Evolutionary conservation across 805 yeast species (phyloP).

Genomic region (Ogataea populi-albae): DNA sequence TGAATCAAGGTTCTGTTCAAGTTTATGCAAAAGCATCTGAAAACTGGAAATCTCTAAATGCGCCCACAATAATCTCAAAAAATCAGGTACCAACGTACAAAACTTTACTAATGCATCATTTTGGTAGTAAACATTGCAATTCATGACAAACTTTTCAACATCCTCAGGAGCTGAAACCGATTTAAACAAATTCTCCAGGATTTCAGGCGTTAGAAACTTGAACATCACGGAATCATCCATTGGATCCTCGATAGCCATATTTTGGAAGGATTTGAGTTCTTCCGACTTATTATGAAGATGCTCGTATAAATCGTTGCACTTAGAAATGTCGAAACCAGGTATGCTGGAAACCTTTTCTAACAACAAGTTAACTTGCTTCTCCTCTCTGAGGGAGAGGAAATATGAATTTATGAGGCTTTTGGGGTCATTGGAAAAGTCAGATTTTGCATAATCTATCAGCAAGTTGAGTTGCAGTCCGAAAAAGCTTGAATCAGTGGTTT

Average conservation of each 20-base stretch:
- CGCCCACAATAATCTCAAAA: constrained; percentile 18
- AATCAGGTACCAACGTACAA: constrained; percentile 8
- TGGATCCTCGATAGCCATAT: constrained; percentile 7
- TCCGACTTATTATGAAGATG: constrained; percentile 21
- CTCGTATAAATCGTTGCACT: constrained; percentile 21
- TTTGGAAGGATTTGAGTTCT: constrained; percentile 1
- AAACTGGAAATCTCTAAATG: constrained; percentile 1
- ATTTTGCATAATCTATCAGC: constrained; percentile 28
- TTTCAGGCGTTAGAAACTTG: constrained; percentile 35
- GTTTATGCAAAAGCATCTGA: constrained; percentile 15
- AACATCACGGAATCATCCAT: constrained; percentile 19
- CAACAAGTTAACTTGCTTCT: constrained; percentile 14
- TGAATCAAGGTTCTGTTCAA: constrained; percentile 20
- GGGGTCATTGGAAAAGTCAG: constrained; percentile 22
- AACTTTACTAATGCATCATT: constrained; percentile 21
- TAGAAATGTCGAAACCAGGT: constrained; percentile 18
- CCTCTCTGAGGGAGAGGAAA: constrained; percentile 29
- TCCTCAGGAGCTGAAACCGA: constrained; percentile 22
- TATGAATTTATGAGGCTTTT: constrained; percentile 36
- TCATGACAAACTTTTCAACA: constrained; percentile 17
- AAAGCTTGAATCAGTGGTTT: constrained; percentile 29
- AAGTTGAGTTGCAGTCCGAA: constrained; percentile 33
- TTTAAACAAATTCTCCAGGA: constrained; percentile 34
- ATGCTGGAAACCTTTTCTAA: constrained; percentile 11
- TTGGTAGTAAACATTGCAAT: constrained; percentile 24